Conservation (phyloP, 805 yeast genomes). For the Lipomyces sp. region DNA sequence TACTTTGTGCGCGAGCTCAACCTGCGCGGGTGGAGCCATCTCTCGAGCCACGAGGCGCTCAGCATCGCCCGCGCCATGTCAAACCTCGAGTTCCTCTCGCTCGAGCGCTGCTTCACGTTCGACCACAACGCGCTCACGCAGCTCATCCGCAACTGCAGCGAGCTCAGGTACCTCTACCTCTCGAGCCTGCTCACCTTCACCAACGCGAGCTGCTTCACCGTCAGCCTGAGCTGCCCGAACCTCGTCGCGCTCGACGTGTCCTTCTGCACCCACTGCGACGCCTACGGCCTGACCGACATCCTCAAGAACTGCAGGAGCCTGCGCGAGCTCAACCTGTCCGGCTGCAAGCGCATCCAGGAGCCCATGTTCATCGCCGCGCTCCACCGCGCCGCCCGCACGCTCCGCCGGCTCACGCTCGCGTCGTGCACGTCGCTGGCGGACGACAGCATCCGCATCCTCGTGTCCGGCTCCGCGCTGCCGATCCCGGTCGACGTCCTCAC, state of each 20-base stretch:
- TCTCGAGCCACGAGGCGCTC: slow-evolving; percentile 4
- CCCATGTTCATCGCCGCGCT: slow-evolving; percentile 7
- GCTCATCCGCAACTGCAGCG: slow-evolving; percentile 8
- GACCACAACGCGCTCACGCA: slow-evolving; percentile 24
- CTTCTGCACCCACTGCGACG: slow-evolving; percentile 10
- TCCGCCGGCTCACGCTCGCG: slow-evolving; percentile 10
- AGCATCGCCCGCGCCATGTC: slow-evolving; percentile 5
- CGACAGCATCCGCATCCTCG: slow-evolving; percentile 5
- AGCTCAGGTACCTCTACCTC: slow-evolving; percentile 6
- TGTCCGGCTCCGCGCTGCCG: slow-evolving; percentile 10
- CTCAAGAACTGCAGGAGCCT: slow-evolving; percentile 8
- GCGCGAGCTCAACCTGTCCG: slow-evolving; percentile 4
- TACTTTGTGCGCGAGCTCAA: slow-evolving; percentile 14
- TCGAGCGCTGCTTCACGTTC: slow-evolving; percentile 18
- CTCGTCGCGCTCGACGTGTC: slow-evolving; percentile 20
- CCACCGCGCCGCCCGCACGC: slow-evolving; percentile 1
- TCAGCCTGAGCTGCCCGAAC: slow-evolving; percentile 11
- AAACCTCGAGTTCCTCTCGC: slow-evolving; percentile 12
- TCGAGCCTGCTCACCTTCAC: slow-evolving; percentile 11
- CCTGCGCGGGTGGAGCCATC: slow-evolving; percentile 20
- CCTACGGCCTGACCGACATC: slow-evolving; percentile 16
- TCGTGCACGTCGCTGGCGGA: slow-evolving; percentile 12
- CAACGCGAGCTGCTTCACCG: slow-evolving; percentile 17
- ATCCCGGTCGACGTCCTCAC: slow-evolving; percentile 5
- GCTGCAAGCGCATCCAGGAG: slow-evolving; percentile 13